Percentiles rank a stretch among this genome's conserved stretches.
Evolutionary conservation across 345 rosid genomes (phyloP).

Genomic region (Eucalyptus decipiens): DNA sequence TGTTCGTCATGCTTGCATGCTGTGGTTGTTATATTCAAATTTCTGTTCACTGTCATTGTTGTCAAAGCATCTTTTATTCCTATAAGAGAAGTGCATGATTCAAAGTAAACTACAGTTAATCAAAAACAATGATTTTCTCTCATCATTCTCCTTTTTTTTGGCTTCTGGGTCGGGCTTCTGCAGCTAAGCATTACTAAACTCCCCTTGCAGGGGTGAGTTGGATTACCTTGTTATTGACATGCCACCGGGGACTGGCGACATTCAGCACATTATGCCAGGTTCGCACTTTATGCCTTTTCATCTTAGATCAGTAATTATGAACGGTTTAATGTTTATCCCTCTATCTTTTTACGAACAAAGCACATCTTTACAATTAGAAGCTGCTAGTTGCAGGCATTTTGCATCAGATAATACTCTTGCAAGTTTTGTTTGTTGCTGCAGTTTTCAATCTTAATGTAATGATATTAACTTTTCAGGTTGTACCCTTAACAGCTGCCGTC

Average conservation of each 20-base stretch:
- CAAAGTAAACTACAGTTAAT: not conserved
- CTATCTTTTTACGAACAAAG: not conserved
- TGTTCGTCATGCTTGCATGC: not conserved
- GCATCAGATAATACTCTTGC: not conserved
- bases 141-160: not conserved
- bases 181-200: not conserved
- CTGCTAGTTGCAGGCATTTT: not conserved
- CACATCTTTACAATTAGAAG: not conserved
- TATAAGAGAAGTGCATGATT: not conserved
- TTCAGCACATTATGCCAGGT: constrained; percentile 98
- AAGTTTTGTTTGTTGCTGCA: not conserved
- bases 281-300: not conserved
- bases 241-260: constrained; percentile 99
- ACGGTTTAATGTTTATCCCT: not conserved
- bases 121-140: not conserved
- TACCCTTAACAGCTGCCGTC: constrained; percentile 89
- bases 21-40: not conserved
- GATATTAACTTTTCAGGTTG: constrained; percentile 45
- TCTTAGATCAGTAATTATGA: not conserved
- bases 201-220: constrained; percentile 77
- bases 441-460: not conserved
- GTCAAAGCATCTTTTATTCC: not conserved
- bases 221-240: constrained; percentile 97
- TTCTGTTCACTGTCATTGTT: no score
- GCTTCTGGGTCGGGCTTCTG: not conserved